Conservation (phyloP, 176 grass and related monocot species). For the Melocanna baccifera region DNA sequence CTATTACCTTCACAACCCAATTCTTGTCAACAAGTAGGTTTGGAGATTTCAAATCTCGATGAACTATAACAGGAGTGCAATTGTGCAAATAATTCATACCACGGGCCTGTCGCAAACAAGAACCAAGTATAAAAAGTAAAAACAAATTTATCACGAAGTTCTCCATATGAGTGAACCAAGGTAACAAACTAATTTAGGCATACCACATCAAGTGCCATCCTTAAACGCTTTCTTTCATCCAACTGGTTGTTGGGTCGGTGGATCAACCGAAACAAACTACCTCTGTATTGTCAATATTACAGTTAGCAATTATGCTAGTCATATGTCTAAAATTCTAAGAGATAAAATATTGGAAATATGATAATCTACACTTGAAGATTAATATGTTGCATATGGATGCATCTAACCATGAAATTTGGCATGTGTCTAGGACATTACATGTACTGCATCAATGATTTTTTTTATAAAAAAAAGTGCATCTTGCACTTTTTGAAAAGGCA, state of each 20-base stretch:
- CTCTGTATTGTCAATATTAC: constrained; percentile 53
- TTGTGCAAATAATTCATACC: constrained; percentile 99
- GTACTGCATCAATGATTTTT: not conserved
- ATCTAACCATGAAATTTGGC: not conserved
- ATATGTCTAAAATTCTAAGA: constrained; percentile 12
- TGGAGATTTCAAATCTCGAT: constrained; percentile 95
- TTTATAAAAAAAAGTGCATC: not conserved
- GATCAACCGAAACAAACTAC: constrained; percentile 91
- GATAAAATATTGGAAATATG: constrained; percentile 19
- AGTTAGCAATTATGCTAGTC: constrained; percentile 25
- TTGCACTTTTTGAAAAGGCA: not conserved
- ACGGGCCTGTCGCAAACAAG: constrained; percentile 59
- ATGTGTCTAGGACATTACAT: not conserved
- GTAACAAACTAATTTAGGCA: constrained; percentile 11
- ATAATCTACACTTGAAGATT: constrained; percentile 23
- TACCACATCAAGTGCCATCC: constrained; percentile 99
- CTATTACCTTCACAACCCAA: constrained; percentile 97
- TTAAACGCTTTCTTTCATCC: constrained; percentile 77
- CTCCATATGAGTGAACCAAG: constrained; percentile 22
- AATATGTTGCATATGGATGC: not conserved
- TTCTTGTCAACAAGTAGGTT: constrained; percentile 99
- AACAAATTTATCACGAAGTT: constrained; percentile 1
- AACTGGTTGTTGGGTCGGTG: constrained; percentile 86
- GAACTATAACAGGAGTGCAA: constrained; percentile 84
- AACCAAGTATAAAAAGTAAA: constrained; percentile 14